These are phyloP conservation scores for Wickerhamiella musiphila DNA, from an alignment of 805 yeast genomes.

Conservation along the genomic window DNA sequence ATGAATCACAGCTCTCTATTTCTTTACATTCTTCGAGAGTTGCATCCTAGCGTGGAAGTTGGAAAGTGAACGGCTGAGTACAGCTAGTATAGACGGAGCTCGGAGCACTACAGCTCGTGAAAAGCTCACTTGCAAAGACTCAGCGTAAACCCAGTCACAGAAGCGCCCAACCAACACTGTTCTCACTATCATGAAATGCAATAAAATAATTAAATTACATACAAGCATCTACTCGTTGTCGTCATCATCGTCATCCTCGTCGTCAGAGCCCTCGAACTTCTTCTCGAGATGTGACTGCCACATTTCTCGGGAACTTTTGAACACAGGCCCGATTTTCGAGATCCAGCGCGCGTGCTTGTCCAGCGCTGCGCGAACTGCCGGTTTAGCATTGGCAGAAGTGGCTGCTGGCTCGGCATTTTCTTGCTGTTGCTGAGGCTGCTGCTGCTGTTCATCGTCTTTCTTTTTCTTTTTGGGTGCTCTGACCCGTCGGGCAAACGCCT, in stretches of 20 bases:
- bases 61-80: no score
- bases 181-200: no score
- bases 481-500: slow-evolving; percentile 69
- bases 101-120: no score
- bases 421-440: slow-evolving; percentile 8
- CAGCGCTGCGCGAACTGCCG: slow-evolving; percentile 58
- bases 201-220: no score
- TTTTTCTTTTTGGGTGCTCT: slow-evolving; percentile 54
- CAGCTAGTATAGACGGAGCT: no score
- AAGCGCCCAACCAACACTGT: no score
- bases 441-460: slow-evolving; percentile 25
- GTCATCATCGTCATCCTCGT: slow-evolving; percentile 24
- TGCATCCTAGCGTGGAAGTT: no score
- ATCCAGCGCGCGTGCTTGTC: slow-evolving; percentile 88
- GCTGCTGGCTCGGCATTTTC: slow-evolving; percentile 11
- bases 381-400: slow-evolving; percentile 46
- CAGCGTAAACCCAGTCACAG: no score
- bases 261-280: slow-evolving; percentile 35
- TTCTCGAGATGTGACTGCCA: slow-evolving; percentile 52
- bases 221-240: slow-evolving; percentile 13
- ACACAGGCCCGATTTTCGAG: slow-evolving; percentile 71
- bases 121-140: no score
- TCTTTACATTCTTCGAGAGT: no score
- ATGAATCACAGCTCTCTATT: no score
- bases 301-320: slow-evolving; percentile 50